phyloP scores from a whole-genome alignment of 352 stramenopile species.

The Globisporangium yorkense region DNA sequence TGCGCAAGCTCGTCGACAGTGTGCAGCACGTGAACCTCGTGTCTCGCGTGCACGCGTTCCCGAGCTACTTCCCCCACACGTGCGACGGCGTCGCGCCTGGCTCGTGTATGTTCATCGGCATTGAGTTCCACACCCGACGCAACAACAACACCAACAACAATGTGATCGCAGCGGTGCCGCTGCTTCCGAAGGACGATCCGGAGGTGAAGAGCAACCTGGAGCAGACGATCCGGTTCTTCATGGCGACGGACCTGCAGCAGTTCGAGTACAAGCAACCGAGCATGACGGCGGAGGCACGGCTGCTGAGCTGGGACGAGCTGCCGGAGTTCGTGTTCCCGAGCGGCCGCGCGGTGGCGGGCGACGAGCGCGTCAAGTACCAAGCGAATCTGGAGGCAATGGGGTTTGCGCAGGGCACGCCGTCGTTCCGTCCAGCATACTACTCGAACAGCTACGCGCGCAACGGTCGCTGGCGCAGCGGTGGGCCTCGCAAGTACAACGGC shows the following conservation, averaged over 20 bases:
- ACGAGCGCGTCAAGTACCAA: conserved; percentile 56
- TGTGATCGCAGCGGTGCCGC: neutral
- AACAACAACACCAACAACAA: conserved; percentile 11
- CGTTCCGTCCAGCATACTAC: conserved; percentile 40
- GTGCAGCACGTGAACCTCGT: conserved; percentile 58
- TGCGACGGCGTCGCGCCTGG: conserved; percentile 28
- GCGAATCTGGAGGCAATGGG: conserved; percentile 55
- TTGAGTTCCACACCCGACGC: conserved; percentile 62
- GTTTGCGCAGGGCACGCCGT: conserved; percentile 39
- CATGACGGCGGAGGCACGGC: conserved; percentile 46
- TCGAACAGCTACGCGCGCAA: conserved; percentile 37
- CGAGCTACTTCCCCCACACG: conserved; percentile 56
- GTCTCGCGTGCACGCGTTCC: conserved; percentile 59
- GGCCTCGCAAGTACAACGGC: conserved; percentile 42
- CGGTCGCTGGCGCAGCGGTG: conserved; percentile 40
- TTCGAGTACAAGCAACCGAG: conserved; percentile 67
- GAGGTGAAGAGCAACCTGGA: conserved; percentile 67
- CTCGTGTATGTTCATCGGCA: conserved; percentile 79
- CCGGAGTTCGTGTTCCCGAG: conserved; percentile 67
- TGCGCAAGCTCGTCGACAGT: conserved; percentile 76
- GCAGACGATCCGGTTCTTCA: conserved; percentile 78
- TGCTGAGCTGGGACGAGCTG: conserved; percentile 59
- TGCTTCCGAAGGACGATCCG: conserved; percentile 52
- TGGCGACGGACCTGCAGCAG: conserved; percentile 79
- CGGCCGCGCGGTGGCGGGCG: conserved; percentile 32